A percentile compares a stretch with the other conserved stretches of the same genome.
These are phyloP conservation scores for Santalum album DNA, from an alignment of 164 flowering plant genomes.

Conservation along the genomic window DNA sequence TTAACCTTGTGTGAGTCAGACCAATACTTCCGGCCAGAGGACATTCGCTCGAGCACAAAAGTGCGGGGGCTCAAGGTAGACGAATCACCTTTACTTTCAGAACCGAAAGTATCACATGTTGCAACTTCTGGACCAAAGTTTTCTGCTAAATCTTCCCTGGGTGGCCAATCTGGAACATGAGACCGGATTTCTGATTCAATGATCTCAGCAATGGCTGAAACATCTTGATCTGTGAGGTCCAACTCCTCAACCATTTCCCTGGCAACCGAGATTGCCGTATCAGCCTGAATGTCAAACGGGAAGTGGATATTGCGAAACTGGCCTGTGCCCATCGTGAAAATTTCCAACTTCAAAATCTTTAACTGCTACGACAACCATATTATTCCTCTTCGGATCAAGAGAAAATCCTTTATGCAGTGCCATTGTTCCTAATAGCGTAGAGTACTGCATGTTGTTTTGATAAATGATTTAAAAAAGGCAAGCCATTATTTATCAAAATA, in stretches of 20 bases:
- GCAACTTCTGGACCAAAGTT: conserved; percentile 11
- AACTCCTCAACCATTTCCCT: conserved; percentile 96
- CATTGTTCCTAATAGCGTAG: too few species aligned
- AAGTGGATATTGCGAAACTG: conserved; percentile 81
- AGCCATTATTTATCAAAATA: too few species aligned
- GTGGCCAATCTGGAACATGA: conserved; percentile 60
- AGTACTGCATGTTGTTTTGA: too few species aligned
- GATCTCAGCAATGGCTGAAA: conserved; percentile 78
- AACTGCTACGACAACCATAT: background rate
- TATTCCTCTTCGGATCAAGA: background rate
- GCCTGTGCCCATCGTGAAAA: conserved; percentile 31
- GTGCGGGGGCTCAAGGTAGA: conserved; percentile 16
- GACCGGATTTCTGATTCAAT: conserved; percentile 69
- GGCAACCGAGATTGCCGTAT: conserved; percentile 81
- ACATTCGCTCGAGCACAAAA: conserved; percentile 48
- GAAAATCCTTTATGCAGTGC: too few species aligned
- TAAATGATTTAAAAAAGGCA: too few species aligned
- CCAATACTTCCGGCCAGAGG: conserved; percentile 81
- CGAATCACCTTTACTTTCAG: conserved; percentile 27
- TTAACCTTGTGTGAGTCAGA: conserved; percentile 52
- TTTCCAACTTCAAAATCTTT: background rate
- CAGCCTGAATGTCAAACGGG: conserved; percentile 77
- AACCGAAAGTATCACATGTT: conserved; percentile 14
- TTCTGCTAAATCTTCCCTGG: conserved; percentile 28
- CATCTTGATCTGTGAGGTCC: conserved; percentile 88